phyloP scores from a whole-genome alignment of 371 early-diverging fungal genomes.

The Dichotomocladium elegans region DNA sequence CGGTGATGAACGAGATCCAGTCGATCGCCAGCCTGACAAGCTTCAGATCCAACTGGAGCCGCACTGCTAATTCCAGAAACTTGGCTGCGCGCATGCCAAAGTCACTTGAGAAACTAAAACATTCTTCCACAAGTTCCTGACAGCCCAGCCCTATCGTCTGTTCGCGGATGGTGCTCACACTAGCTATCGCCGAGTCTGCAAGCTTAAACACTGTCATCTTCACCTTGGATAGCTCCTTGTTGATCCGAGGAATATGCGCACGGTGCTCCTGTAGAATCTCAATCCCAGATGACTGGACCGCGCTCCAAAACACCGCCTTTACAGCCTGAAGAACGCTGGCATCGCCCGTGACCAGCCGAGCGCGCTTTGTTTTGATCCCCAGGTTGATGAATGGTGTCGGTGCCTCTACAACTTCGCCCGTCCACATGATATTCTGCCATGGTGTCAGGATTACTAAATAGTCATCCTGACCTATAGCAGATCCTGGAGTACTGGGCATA shows the following conservation, averaged over 20 bases:
- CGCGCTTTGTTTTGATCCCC: slow-evolving; percentile 58
- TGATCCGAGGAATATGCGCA: slow-evolving; percentile 56
- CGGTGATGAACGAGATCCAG: slow-evolving; percentile 83
- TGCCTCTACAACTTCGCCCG: slow-evolving; percentile 50
- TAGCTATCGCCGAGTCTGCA: slow-evolving; percentile 53
- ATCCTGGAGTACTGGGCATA: slow-evolving; percentile 18
- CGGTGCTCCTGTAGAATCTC: slow-evolving; percentile 54
- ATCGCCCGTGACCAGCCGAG: slow-evolving; percentile 64
- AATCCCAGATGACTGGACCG: slow-evolving; percentile 46
- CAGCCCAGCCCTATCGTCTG: slow-evolving; percentile 54
- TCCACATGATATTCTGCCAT: slow-evolving; percentile 58
- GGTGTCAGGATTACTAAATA: slow-evolving; percentile 57
- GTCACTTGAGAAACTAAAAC: slow-evolving; percentile 80
- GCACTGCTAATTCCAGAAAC: slow-evolving; percentile 55
- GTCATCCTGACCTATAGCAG: slow-evolving; percentile 20
- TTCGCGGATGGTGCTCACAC: slow-evolving; percentile 53
- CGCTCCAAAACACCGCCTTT: slow-evolving; percentile 47
- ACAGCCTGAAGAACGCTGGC: slow-evolving; percentile 41
- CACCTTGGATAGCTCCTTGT: slow-evolving; percentile 59
- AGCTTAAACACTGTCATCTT: slow-evolving; percentile 59
- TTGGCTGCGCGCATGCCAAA: slow-evolving; percentile 70
- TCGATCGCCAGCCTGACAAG: slow-evolving; percentile 73
- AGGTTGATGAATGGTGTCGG: slow-evolving; percentile 45
- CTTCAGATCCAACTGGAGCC: slow-evolving; percentile 54
- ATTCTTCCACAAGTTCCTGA: slow-evolving; percentile 78